Evolutionary conservation across 2,329 filamentous ascomycete species (phyloP).

Genomic region (Rhynchosporium secalis): DNA sequence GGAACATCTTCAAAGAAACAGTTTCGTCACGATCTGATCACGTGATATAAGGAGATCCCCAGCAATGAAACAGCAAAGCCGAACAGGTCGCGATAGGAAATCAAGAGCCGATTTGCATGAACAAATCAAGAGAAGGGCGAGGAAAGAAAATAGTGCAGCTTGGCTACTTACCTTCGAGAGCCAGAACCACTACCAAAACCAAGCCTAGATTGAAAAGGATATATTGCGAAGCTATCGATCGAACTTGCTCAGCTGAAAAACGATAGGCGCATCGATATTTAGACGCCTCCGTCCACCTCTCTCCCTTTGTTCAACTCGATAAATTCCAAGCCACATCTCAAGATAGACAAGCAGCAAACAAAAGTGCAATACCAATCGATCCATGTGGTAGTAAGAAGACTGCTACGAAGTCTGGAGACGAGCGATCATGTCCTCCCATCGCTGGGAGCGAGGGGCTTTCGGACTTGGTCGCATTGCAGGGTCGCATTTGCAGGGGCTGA

Average conservation of each 20-base stretch:
- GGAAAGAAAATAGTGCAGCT: neutral
- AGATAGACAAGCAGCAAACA: neutral
- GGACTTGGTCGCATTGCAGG: slow-evolving; percentile 3
- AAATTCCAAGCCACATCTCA: neutral
- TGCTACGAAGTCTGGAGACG: neutral
- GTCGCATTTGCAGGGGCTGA: slow-evolving; percentile 2
- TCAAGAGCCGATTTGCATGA: no score
- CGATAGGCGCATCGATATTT: neutral
- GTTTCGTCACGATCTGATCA: no score
- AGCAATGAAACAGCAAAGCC: no score
- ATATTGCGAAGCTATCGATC: slow-evolving; percentile 7
- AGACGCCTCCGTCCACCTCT: no score
- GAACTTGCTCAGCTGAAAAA: slow-evolving; percentile 4
- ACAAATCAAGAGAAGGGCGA: neutral
- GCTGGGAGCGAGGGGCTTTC: neutral
- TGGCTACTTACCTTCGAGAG: neutral
- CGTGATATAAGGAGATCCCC: no score
- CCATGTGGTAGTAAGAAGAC: neutral
- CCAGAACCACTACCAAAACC: neutral
- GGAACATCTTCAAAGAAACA: no score
- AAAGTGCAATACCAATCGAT: slow-evolving; percentile 3
- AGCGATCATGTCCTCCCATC: slow-evolving; percentile 1
- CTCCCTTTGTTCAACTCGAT: no score
- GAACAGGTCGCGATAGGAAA: no score
- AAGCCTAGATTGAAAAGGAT: neutral